Evolutionary conservation across 2,329 filamentous ascomycete genomes (phyloP).

Genomic region (Aspergillus melleus): DNA sequence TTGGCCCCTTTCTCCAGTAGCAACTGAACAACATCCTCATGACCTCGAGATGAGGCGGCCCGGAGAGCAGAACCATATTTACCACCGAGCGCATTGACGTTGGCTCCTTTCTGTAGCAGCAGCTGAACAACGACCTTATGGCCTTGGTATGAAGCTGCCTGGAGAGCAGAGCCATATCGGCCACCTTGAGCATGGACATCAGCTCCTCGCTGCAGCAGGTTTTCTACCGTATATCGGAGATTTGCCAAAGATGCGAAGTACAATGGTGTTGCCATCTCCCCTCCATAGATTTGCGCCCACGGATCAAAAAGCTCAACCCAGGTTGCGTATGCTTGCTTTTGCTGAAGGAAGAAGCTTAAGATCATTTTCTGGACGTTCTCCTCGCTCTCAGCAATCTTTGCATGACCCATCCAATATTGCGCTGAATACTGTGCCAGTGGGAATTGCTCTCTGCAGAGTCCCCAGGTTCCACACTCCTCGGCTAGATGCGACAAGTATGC

Average conservation of each 20-base stretch:
- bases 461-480: not conserved
- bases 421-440: conserved; percentile 17
- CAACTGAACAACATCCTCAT: conserved; percentile 11
- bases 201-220: conserved; percentile 12
- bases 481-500: conserved; percentile 15
- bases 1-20: conserved; percentile 16
- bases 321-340: conserved; percentile 5
- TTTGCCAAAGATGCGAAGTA: conserved; percentile 15
- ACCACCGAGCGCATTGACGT: conserved; percentile 5
- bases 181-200: conserved; percentile 13
- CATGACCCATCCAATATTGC: conserved; percentile 18
- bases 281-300: not conserved
- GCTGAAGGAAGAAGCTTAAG: conserved; percentile 11
- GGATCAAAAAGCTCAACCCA: conserved; percentile 10
- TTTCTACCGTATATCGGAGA: conserved; percentile 3
- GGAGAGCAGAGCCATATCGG: conserved; percentile 10
- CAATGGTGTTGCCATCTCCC: conserved; percentile 6
- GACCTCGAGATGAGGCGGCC: conserved; percentile 8
- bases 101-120: not conserved
- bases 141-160: conserved; percentile 8
- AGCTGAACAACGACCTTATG: conserved; percentile 13
- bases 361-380: conserved; percentile 11
- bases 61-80: conserved; percentile 14
- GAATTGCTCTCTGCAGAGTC: conserved; percentile 5
- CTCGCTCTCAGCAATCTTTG: conserved; percentile 8